Evolutionary conservation across 176 grass and related monocot genomes (phyloP).

Genomic region (Coix lacrymajobi): DNA sequence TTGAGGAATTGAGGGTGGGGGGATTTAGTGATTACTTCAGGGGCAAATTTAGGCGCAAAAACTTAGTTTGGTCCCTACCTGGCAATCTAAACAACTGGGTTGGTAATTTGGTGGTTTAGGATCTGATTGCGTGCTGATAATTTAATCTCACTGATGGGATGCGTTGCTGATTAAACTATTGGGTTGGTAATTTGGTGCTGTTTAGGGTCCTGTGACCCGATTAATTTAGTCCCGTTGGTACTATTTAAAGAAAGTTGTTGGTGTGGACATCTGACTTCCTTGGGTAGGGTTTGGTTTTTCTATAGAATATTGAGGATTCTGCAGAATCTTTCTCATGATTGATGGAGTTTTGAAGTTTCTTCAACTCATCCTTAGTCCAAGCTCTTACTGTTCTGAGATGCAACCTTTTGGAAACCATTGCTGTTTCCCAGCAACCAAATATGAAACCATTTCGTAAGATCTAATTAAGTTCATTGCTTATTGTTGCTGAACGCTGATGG

Average conservation of each 20-base stretch:
- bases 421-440: neutral
- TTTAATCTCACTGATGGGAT: neutral
- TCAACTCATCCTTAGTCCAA: neutral
- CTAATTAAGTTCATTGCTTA: neutral
- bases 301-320: neutral
- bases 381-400: neutral
- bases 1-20: neutral
- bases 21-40: constrained; percentile 5
- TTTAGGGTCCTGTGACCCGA: constrained; percentile 14
- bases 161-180: constrained; percentile 29
- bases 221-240: constrained; percentile 12
- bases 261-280: neutral
- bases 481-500: neutral
- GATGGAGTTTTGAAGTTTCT: neutral
- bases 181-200: constrained; percentile 25
- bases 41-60: neutral
- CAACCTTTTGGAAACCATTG: neutral
- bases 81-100: constrained; percentile 22
- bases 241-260: constrained; percentile 28
- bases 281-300: constrained; percentile 23
- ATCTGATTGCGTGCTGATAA: neutral
- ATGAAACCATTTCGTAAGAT: neutral
- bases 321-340: constrained; percentile 16
- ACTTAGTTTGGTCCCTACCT: constrained; percentile 13
- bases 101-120: constrained; percentile 24